Evolutionary conservation across 139 green algal genomes (phyloP).

Genomic region (Haematococcus sp.): DNA sequence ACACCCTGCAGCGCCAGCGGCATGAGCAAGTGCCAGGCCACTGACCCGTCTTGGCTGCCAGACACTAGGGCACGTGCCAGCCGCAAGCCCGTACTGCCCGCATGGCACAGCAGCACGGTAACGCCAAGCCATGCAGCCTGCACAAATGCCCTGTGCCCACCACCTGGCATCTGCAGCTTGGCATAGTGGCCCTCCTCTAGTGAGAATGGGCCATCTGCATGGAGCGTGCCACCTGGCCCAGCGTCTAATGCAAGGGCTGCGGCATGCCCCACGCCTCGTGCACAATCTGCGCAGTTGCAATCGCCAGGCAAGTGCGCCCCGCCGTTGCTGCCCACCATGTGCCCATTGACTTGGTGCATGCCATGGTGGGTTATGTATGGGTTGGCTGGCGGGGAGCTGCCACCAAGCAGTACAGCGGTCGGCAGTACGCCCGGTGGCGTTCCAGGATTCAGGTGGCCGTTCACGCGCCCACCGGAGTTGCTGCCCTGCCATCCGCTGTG

Average conservation of each 20-base stretch:
- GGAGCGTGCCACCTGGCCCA: background rate
- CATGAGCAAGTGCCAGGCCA: slow-evolving; percentile 12
- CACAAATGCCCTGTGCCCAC: background rate
- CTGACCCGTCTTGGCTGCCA: background rate
- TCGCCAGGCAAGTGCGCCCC: background rate
- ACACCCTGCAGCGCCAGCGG: slow-evolving; percentile 27
- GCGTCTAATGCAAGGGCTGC: background rate
- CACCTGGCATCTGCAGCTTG: slow-evolving; percentile 1
- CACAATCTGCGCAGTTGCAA: too few species aligned
- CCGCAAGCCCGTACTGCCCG: background rate
- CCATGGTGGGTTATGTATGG: too few species aligned
- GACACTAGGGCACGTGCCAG: slow-evolving; percentile 11
- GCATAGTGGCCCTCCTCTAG: background rate
- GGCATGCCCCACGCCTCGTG: too few species aligned
- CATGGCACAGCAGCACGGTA: slow-evolving; percentile 14
- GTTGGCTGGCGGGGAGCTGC: too few species aligned
- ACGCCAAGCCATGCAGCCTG: slow-evolving; percentile 1
- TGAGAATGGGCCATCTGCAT: background rate
- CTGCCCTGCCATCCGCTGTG: too few species aligned
- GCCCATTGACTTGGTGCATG: too few species aligned
- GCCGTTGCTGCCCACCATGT: too few species aligned
- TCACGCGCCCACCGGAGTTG: too few species aligned
- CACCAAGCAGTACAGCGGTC: too few species aligned
- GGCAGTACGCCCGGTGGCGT: too few species aligned
- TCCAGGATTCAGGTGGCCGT: too few species aligned